phyloP scores from a whole-genome alignment of 768 basidiomycete genomes.

The Solioccasus polychromus region DNA sequence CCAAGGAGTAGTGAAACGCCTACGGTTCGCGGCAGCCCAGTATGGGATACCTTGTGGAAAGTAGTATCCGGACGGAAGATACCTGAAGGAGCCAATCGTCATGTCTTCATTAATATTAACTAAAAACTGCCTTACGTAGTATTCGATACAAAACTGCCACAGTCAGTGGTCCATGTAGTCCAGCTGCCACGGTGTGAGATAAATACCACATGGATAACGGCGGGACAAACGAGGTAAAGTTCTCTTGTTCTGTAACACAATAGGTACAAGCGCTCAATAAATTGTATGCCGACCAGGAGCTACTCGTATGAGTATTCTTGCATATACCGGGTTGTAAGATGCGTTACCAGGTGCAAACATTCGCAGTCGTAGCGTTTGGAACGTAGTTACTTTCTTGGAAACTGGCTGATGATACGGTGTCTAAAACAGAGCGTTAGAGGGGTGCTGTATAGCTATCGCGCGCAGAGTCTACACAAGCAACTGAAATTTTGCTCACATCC shows the following conservation, averaged over 20 bases:
- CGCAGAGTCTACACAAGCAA: background rate
- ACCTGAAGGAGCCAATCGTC: conserved; percentile 12
- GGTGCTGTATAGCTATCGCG: too few species aligned
- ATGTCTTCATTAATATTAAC: background rate
- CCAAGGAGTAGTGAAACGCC: background rate
- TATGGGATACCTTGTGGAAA: conserved; percentile 21
- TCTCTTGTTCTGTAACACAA: conserved; percentile 9
- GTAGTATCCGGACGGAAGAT: conserved; percentile 18
- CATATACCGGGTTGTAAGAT: background rate
- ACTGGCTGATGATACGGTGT: conserved; percentile 9
- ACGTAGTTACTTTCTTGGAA: conserved; percentile 20
- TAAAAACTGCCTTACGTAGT: conserved; percentile 15
- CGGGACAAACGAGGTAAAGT: conserved; percentile 13
- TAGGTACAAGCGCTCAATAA: conserved; percentile 27
- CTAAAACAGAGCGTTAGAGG: too few species aligned
- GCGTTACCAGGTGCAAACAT: conserved; percentile 24
- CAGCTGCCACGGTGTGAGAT: conserved; percentile 19
- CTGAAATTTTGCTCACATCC: conserved; percentile 11
- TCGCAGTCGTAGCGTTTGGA: conserved; percentile 15
- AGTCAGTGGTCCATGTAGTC: conserved; percentile 15
- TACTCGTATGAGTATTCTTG: conserved; percentile 6
- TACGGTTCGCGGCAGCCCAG: conserved; percentile 25
- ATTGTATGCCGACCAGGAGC: conserved; percentile 32
- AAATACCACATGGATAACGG: background rate
- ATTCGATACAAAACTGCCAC: conserved; percentile 13